phyloP scores from a whole-genome alignment of 345 rosid genomes.

The Eucalyptus marginata region DNA sequence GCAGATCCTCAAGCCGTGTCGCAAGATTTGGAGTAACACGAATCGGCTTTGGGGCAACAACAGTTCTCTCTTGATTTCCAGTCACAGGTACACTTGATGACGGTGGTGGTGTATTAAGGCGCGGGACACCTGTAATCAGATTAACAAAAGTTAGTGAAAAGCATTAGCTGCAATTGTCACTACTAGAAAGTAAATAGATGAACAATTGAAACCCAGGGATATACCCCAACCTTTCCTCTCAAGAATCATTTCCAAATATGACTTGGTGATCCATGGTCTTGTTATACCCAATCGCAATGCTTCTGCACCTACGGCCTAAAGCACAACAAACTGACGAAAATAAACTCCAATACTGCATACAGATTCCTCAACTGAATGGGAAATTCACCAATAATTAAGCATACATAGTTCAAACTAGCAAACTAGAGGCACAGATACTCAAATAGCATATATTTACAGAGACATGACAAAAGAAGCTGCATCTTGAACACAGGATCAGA shows the following conservation, averaged over 20 bases:
- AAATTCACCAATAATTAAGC: neutral
- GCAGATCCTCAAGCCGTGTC: slow-evolving; percentile 78
- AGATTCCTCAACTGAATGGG: neutral
- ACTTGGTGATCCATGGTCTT: slow-evolving; percentile 94
- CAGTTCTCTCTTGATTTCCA: slow-evolving; percentile 52
- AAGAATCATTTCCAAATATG: slow-evolving; percentile 92
- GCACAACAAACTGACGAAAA: neutral
- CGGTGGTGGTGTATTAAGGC: slow-evolving; percentile 88
- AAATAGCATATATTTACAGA: neutral
- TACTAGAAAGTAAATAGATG: neutral
- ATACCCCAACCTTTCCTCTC: slow-evolving; percentile 67
- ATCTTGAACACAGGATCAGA: neutral
- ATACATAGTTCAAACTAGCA: neutral
- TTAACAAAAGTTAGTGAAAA: neutral
- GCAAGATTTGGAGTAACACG: slow-evolving; percentile 69
- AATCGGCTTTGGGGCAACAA: slow-evolving; percentile 90
- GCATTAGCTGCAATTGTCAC: neutral
- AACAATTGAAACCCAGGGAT: neutral
- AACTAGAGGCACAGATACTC: neutral
- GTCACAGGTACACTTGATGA: slow-evolving; percentile 29
- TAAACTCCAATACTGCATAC: neutral
- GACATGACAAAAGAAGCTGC: neutral
- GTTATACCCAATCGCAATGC: slow-evolving; percentile 60
- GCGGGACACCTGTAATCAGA: slow-evolving; percentile 76
- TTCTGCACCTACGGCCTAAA: slow-evolving; percentile 91